phyloP scores from a whole-genome alignment of 2,329 filamentous ascomycete species.

The Calonectria naviculata region DNA sequence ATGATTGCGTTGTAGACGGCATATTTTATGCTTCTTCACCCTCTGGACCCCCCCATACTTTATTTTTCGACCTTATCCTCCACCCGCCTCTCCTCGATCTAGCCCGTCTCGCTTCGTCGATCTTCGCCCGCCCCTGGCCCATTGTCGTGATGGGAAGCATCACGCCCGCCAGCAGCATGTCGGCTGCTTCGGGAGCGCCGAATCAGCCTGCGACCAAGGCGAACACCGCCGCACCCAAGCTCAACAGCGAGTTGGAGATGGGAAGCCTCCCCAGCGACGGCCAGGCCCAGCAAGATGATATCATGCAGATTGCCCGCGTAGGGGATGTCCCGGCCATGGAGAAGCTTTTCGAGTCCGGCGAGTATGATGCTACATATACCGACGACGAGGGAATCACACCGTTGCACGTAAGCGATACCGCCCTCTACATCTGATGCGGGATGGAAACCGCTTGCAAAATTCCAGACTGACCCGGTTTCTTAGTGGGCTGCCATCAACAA shows the following conservation, averaged over 20 bases:
- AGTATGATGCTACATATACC: slow-evolving; percentile 82
- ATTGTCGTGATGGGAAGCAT: slow-evolving; percentile 54
- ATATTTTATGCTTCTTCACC: slow-evolving; percentile 7
- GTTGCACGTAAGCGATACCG: slow-evolving; percentile 76
- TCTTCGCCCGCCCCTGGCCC: slow-evolving; percentile 24
- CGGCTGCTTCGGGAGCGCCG: slow-evolving; percentile 55
- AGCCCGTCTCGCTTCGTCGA: neutral
- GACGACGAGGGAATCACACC: slow-evolving; percentile 97
- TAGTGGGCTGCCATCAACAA: slow-evolving; percentile 99
- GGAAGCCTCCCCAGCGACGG: slow-evolving; percentile 58
- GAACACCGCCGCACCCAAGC: slow-evolving; percentile 62
- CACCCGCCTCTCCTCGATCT: neutral
- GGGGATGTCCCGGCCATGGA: slow-evolving; percentile 90
- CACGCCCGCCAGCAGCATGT: slow-evolving; percentile 47
- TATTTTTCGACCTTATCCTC: neutral
- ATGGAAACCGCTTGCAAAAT: neutral
- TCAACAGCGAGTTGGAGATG: slow-evolving; percentile 69
- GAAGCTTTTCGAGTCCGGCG: slow-evolving; percentile 86
- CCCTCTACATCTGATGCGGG: neutral
- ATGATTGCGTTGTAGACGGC: slow-evolving; percentile 30
- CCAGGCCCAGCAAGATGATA: slow-evolving; percentile 71
- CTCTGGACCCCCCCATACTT: neutral
- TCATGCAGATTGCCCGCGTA: slow-evolving; percentile 94
- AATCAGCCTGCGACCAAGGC: slow-evolving; percentile 67
- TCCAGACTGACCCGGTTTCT: slow-evolving; percentile 24